Base-by-base conservation (phyloP, 2,329 filamentous ascomycete genomes). In the Beauveria australis region DNA sequence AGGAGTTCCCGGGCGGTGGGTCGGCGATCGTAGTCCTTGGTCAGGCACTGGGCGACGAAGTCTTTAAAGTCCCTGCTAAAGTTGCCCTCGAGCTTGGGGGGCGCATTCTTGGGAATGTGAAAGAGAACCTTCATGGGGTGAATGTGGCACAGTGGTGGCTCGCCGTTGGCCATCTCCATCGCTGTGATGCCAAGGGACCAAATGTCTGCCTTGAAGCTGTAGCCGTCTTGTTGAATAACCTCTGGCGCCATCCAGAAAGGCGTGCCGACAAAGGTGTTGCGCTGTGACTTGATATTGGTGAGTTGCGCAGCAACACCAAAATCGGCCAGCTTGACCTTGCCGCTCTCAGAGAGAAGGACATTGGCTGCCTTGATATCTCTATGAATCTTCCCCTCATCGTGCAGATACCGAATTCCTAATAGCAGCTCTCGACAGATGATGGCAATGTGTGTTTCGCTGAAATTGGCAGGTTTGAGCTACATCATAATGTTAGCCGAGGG, bases 241-340 rank as follows among this genome's bases (percentile, higher is more conserved):
- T 96, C 92, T 1, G 92, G 92, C 1, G 92, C 92, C 92, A 96
- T 96, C 92, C 92, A 96, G 71, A 95, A 96, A 0, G 94, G 94
- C 0, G 93, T 97, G 22, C 94, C 94, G 22, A 99, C 94, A 70
- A 99, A 97, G 0, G 94, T 99, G 74, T 97, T 93, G 59, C 94
- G 86, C 73, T 97, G 92, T 2, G 93, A 97, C 75, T 97, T 97
- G 77, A 97, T 96, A 71, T 97, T 96, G 63, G 91, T 96, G 68
- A 99, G 81, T 73, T 99, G 94, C 33, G 94, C 93, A 8, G 94
- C 94, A 47, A 99, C 94, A 62, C 94, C 94, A 71, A 99, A 99
- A 75, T 99, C 93, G 46, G 93, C 93, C 66, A 97, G 81, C 79
- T 97, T 97, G 72, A 97, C 93, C 70, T 91, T 92, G 69, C 93